phyloP scores from a whole-genome alignment of 2,329 filamentous ascomycete species.

The Parafenestella ontariensis region DNA sequence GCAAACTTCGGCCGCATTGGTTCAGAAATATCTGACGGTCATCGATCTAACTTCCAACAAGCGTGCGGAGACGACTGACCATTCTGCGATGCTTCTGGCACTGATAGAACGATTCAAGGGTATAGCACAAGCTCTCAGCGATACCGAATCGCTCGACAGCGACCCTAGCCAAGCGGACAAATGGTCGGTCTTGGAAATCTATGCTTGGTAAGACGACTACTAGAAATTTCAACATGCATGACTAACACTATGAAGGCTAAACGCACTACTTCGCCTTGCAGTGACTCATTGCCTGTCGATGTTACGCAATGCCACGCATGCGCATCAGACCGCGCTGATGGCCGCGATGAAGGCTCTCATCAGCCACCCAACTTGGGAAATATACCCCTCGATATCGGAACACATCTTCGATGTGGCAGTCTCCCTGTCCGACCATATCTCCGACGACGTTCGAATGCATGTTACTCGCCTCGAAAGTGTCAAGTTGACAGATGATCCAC shows the following conservation, averaged over 20 bases:
- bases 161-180: constrained; percentile 1
- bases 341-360: constrained; percentile 49
- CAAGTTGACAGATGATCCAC: constrained; percentile 39
- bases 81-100: constrained; percentile 28
- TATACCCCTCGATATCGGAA: constrained; percentile 45
- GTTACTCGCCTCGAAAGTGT: constrained; percentile 37
- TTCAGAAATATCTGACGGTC: constrained; percentile 45
- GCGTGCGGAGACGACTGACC: constrained; percentile 19
- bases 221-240: not conserved
- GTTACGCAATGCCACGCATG: constrained; percentile 31
- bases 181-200: constrained; percentile 18
- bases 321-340: constrained; percentile 42
- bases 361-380: constrained; percentile 46
- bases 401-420: constrained; percentile 55
- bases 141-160: constrained; percentile 3
- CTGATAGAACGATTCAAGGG: constrained; percentile 43
- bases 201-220: constrained; percentile 30
- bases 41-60: constrained; percentile 39
- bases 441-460: constrained; percentile 48
- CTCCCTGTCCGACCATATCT: constrained; percentile 51
- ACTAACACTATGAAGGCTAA: constrained; percentile 33
- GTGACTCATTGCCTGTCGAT: constrained; percentile 45
- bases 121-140: constrained; percentile 34
- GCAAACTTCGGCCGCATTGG: constrained; percentile 19
- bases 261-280: constrained; percentile 51